These are phyloP conservation scores for Brettanomyces custersianus DNA, from an alignment of 805 yeast species.

Conservation along the genomic window DNA sequence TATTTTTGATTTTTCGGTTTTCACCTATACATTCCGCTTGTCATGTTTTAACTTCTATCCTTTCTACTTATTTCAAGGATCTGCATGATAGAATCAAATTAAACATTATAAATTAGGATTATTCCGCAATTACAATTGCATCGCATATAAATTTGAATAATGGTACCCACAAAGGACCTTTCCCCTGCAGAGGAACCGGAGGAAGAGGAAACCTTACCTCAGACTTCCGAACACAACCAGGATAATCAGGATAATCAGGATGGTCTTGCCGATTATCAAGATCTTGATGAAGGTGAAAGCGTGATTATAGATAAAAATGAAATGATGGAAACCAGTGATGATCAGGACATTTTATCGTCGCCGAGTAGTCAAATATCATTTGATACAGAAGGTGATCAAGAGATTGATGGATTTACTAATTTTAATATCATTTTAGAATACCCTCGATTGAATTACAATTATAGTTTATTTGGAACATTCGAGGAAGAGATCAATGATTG, in stretches of 20 bases:
- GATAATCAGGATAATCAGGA: background rate
- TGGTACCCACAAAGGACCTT: too few species aligned
- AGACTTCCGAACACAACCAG: background rate
- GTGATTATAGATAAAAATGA: slow-evolving; percentile 24
- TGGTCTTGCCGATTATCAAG: slow-evolving; percentile 1
- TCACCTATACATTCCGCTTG: too few species aligned
- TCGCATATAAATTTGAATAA: background rate
- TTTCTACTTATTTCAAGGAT: background rate
- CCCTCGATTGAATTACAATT: slow-evolving; percentile 37
- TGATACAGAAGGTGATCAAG: slow-evolving; percentile 14
- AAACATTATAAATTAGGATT: too few species aligned
- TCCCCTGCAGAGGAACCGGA: background rate
- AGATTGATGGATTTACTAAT: slow-evolving; percentile 25
- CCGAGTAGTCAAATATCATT: slow-evolving; percentile 23
- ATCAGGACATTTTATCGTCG: slow-evolving; percentile 21
- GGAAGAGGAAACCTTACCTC: background rate
- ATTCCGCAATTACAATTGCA: too few species aligned
- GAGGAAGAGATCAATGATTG: slow-evolving; percentile 32
- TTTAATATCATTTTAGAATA: slow-evolving; percentile 25
- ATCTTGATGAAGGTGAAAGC: slow-evolving; percentile 19
- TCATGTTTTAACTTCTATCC: background rate
- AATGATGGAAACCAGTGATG: slow-evolving; percentile 22
- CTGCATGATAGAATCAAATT: too few species aligned
- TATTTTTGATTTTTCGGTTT: too few species aligned
- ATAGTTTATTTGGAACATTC: slow-evolving; percentile 28